phyloP scores from a whole-genome alignment of 129 eudicot genomes.

The Lactuca sativa region DNA sequence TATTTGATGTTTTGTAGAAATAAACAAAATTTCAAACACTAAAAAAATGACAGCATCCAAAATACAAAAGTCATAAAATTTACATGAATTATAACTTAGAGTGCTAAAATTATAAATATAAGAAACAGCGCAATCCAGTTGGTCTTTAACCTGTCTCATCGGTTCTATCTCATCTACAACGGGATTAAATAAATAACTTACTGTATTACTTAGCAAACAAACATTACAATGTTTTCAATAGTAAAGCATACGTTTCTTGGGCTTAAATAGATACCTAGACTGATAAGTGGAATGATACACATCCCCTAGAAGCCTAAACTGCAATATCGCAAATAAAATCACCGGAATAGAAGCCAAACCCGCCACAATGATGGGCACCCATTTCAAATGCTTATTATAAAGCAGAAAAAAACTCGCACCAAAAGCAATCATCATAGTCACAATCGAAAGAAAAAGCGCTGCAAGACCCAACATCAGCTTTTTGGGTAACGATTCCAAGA shows the following conservation, averaged over 20 bases:
- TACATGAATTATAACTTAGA: no score
- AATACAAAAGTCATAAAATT: no score
- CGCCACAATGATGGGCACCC: not conserved
- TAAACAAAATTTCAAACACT: no score
- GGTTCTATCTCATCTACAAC: no score
- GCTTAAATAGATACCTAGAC: slow-evolving; percentile 8
- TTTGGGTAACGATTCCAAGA: slow-evolving; percentile 26
- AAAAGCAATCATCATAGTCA: slow-evolving; percentile 19
- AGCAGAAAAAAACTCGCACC: slow-evolving; percentile 24
- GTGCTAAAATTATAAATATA: no score
- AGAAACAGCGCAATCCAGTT: no score
- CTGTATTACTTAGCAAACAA: not conserved
- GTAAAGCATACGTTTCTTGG: slow-evolving; percentile 4
- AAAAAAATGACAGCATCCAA: no score
- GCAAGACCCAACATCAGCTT: slow-evolving; percentile 16
- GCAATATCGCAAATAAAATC: not conserved
- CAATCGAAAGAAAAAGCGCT: slow-evolving; percentile 22
- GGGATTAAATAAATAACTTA: no score
- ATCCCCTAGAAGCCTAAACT: slow-evolving; percentile 5
- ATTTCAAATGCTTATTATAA: slow-evolving; percentile 13
- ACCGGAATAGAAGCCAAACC: slow-evolving; percentile 16
- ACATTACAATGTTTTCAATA: not conserved
- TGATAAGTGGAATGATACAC: not conserved
- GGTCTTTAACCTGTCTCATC: no score
- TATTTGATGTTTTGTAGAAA: no score